Evolutionary conservation across 2,329 filamentous ascomycete species (phyloP).

Genomic region (Ceratocystis harringtonii): DNA sequence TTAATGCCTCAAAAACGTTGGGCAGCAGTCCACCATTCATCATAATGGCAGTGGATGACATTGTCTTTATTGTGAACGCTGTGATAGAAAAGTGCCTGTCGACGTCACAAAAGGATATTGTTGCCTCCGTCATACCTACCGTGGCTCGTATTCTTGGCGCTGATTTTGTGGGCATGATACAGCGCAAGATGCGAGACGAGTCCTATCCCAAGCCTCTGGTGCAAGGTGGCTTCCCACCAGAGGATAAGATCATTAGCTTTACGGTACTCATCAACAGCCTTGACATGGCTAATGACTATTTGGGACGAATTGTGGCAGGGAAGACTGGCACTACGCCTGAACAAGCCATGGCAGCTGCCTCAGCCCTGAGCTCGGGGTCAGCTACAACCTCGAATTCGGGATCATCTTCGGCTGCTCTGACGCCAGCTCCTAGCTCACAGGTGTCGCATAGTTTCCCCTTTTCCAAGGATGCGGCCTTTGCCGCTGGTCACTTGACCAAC

Average conservation of each 20-base stretch:
- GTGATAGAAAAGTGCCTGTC: constrained; percentile 75
- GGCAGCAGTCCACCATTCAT: constrained; percentile 76
- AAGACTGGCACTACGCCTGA: constrained; percentile 38
- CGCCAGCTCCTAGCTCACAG: constrained; percentile 25
- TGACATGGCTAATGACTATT: constrained; percentile 81
- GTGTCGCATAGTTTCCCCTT: constrained; percentile 64
- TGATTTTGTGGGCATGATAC: constrained; percentile 93
- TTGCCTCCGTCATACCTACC: constrained; percentile 62
- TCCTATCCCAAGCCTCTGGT: constrained; percentile 70
- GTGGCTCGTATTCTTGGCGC: constrained; percentile 66
- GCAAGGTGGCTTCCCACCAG: constrained; percentile 69
- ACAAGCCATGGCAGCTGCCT: constrained; percentile 17
- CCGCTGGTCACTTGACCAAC: constrained; percentile 50
- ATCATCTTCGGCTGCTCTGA: neutral
- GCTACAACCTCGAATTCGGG: neutral
- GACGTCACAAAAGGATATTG: constrained; percentile 67
- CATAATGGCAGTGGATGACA: constrained; percentile 88
- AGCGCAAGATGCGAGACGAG: constrained; percentile 95
- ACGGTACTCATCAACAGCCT: constrained; percentile 91
- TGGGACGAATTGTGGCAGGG: constrained; percentile 65
- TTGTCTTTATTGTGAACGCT: constrained; percentile 97
- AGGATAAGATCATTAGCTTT: constrained; percentile 77
- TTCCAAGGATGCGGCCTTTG: constrained; percentile 55
- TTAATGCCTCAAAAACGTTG: constrained; percentile 57
- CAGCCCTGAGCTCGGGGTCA: neutral